Conservation (phyloP, 2,329 filamentous ascomycete genomes). For the Beauveria sp. region DNA sequence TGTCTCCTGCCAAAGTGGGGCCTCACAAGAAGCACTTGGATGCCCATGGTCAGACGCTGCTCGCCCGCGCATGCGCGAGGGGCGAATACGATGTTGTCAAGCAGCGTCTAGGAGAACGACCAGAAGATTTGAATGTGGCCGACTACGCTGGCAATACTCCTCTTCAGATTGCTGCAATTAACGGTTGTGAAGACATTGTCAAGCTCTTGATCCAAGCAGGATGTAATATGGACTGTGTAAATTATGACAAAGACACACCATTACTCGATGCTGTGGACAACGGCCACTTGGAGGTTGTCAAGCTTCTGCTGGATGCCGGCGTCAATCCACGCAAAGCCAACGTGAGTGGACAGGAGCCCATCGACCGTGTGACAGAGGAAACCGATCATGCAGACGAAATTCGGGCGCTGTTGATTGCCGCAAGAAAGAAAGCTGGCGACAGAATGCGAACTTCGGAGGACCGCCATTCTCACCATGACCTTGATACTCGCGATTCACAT, state of each 20-base stretch:
- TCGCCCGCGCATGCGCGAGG: slow-evolving; percentile 83
- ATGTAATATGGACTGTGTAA: slow-evolving; percentile 72
- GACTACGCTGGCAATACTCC: slow-evolving; percentile 97
- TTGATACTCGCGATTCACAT: slow-evolving; percentile 41
- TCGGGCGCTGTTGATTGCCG: slow-evolving; percentile 56
- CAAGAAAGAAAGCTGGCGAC: slow-evolving; percentile 47
- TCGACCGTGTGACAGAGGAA: slow-evolving; percentile 72
- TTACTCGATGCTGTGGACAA: slow-evolving; percentile 96
- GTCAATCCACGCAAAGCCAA: slow-evolving; percentile 90
- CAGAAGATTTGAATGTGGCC: slow-evolving; percentile 78
- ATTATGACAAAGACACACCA: slow-evolving; percentile 83
- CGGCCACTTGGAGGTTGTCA: slow-evolving; percentile 81
- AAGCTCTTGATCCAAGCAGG: slow-evolving; percentile 77
- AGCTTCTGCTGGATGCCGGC: slow-evolving; percentile 72
- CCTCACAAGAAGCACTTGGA: slow-evolving; percentile 83
- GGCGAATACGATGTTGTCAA: slow-evolving; percentile 77
- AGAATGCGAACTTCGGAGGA: slow-evolving; percentile 52
- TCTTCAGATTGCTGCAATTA: slow-evolving; percentile 83
- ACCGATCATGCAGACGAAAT: slow-evolving; percentile 76
- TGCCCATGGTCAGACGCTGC: slow-evolving; percentile 80
- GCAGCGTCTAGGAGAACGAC: slow-evolving; percentile 65
- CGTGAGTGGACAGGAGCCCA: slow-evolving; percentile 83
- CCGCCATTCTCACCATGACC: slow-evolving; percentile 39
- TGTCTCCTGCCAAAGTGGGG: slow-evolving; percentile 60
- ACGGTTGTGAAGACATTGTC: slow-evolving; percentile 81